Conservation (phyloP, 257 asterid genomes). For the Solanum phureja region DNA sequence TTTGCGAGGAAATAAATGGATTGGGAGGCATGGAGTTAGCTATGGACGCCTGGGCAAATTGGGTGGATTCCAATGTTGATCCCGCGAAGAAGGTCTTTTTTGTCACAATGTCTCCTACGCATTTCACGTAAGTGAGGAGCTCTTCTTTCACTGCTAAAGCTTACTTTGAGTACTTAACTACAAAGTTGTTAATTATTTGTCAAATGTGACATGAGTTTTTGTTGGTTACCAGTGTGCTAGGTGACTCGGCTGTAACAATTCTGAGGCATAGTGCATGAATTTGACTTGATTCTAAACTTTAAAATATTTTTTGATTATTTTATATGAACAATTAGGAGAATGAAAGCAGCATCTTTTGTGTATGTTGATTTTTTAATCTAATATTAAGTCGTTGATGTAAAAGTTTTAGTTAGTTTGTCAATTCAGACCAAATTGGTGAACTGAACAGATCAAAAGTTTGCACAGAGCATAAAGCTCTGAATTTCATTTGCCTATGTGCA, state of each 20-base stretch:
- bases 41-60: conserved; percentile 86
- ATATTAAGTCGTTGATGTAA: background rate
- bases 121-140: conserved; percentile 37
- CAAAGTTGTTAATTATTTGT: background rate
- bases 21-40: conserved; percentile 86
- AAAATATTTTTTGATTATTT: background rate
- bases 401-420: background rate
- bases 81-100: conserved; percentile 64
- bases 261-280: background rate
- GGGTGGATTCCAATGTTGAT: conserved; percentile 57
- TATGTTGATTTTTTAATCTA: background rate
- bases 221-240: background rate
- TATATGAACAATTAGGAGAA: background rate
- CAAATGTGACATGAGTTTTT: background rate
- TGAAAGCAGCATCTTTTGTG: background rate
- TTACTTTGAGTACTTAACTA: background rate
- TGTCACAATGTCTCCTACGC: conserved; percentile 97
- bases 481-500: background rate
- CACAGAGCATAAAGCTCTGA: background rate
- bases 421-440: background rate
- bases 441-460: background rate
- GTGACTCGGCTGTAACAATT: background rate
- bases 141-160: background rate
- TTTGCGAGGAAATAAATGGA: conserved; percentile 76
- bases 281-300: background rate